These are phyloP conservation scores for Grosmannia serpens DNA, from an alignment of 2,329 filamentous ascomycete species.

Conservation along the genomic window DNA sequence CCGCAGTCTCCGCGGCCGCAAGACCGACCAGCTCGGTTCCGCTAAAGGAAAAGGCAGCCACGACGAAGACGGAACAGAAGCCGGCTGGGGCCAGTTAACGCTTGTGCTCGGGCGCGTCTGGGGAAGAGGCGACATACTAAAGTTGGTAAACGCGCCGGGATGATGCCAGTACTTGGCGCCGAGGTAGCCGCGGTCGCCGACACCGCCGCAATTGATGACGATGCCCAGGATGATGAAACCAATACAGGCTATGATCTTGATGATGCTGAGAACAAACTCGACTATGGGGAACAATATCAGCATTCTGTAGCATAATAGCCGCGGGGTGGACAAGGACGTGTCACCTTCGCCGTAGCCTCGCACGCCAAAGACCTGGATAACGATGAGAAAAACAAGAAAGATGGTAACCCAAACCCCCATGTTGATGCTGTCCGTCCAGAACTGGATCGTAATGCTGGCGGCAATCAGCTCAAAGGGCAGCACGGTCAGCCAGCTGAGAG, in stretches of 20 bases:
- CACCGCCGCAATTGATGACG: slow-evolving; percentile 45
- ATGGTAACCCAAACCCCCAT: slow-evolving; percentile 44
- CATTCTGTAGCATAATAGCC: too few relatives aligned
- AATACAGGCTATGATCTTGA: slow-evolving; percentile 46
- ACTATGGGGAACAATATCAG: too few relatives aligned
- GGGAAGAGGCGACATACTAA: too few relatives aligned
- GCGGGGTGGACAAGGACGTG: too few relatives aligned
- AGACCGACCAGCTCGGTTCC: slow-evolving; percentile 67
- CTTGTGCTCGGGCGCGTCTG: too few relatives aligned
- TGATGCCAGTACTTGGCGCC: slow-evolving; percentile 50
- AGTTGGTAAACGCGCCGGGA: slow-evolving; percentile 45
- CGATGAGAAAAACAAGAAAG: slow-evolving; percentile 37
- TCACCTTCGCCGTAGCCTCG: slow-evolving; percentile 45
- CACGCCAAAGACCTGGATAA: slow-evolving; percentile 45
- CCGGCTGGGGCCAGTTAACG: too few relatives aligned
- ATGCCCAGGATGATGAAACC: slow-evolving; percentile 57
- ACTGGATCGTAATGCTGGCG: slow-evolving; percentile 40
- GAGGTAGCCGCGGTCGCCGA: slow-evolving; percentile 44
- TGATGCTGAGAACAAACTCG: slow-evolving; percentile 44
- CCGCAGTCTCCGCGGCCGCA: slow-evolving; percentile 39
- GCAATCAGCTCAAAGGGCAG: slow-evolving; percentile 44
- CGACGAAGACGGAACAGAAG: slow-evolving; percentile 61
- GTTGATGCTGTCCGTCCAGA: slow-evolving; percentile 39
- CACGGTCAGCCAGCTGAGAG: slow-evolving; percentile 35
- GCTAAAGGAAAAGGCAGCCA: slow-evolving; percentile 61